Evolutionary conservation across 2,329 filamentous ascomycete genomes (phyloP), one percentile per base, ranked within the genome.

Genomic region (Anthostomella pinea): DNA sequence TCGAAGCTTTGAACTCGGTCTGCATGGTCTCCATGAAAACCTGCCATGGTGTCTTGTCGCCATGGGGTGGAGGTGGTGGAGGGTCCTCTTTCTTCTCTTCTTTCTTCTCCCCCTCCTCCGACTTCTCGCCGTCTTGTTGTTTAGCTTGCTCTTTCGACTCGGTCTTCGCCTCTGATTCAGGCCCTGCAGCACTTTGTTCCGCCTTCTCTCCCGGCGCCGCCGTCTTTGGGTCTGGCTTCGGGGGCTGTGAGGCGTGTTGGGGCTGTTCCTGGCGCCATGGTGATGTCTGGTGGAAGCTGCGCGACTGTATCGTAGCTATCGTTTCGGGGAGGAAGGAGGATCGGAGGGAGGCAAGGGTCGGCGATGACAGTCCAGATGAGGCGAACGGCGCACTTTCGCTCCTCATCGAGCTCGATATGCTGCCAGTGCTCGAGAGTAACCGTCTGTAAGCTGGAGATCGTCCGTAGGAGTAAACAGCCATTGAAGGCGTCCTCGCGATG

Each of bases 11-110:
- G 68, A 98, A 95, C 66, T 98, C 93, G 39, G 75, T 77, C 63
- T 87, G 81, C 66, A 98, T 79, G n/a, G 93, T 98, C 60, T 98
- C 93, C 58, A 87, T 87, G 70, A 98, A 98, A 20, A 98, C 93
- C 63, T 97, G 88, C 90, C 93, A 97, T 35, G 93, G 93, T 3
- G 91, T 93, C 73, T 98, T 98, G 69, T 95, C 89, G 43, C 93
- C 93, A 59, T 98, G 93, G 14, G 90, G 91, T n/a, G 93, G 91
- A 10, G 90, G 91, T 15, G 91, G 87, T 9, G 90, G 83, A 18
- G 79, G 65, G 43, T 88, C 79, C 53, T 87, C 79, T 59, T 81
- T 75, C 60, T 83, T 74, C 58, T 78, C 68, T 42, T 75, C 65
- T 46, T 79, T 69, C 54, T 79, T 69, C 39, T 74, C 67, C 33